Percentiles rank a stretch among this genome's conserved stretches.
These are phyloP conservation scores for Vicia sativa DNA, from an alignment of 306 rosid genomes.

Conservation along the genomic window DNA sequence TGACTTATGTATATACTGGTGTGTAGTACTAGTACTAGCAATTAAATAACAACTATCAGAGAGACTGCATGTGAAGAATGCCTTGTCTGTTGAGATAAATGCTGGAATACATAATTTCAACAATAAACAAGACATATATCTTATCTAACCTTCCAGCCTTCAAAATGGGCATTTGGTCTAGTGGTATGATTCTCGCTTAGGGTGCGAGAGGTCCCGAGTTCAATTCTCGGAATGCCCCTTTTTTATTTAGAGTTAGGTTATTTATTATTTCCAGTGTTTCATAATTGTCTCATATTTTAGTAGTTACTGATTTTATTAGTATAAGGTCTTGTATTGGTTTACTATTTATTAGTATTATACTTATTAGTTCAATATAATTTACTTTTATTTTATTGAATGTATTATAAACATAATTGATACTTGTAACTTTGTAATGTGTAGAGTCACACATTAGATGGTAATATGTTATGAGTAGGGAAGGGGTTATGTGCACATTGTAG, in stretches of 20 bases:
- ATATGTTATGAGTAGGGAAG: too few relatives aligned
- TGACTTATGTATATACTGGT: neutral
- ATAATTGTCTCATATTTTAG: too few relatives aligned
- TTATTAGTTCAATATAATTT: too few relatives aligned
- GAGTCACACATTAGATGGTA: neutral
- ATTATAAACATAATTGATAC: too few relatives aligned
- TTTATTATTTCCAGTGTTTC: too few relatives aligned
- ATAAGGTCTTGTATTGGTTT: too few relatives aligned
- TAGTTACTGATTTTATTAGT: too few relatives aligned
- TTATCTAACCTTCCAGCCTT: neutral
- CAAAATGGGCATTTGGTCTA: slow-evolving; percentile 58
- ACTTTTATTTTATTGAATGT: too few relatives aligned
- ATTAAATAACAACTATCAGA: slow-evolving; percentile 9
- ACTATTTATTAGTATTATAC: too few relatives aligned
- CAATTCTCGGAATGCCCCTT: slow-evolving; percentile 37
- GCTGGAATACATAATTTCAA: neutral
- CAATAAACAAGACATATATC: neutral
- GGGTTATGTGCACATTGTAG: too few relatives aligned
- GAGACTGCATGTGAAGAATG: slow-evolving; percentile 18
- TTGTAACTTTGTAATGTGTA: too few relatives aligned
- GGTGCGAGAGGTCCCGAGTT: slow-evolving; percentile 71
- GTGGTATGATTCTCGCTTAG: slow-evolving; percentile 75
- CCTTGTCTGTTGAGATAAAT: slow-evolving; percentile 1
- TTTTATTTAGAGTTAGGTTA: neutral
- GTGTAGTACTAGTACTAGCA: neutral